Conservation (phyloP, 2,329 filamentous ascomycete species). For the Colletotrichum horii region DNA sequence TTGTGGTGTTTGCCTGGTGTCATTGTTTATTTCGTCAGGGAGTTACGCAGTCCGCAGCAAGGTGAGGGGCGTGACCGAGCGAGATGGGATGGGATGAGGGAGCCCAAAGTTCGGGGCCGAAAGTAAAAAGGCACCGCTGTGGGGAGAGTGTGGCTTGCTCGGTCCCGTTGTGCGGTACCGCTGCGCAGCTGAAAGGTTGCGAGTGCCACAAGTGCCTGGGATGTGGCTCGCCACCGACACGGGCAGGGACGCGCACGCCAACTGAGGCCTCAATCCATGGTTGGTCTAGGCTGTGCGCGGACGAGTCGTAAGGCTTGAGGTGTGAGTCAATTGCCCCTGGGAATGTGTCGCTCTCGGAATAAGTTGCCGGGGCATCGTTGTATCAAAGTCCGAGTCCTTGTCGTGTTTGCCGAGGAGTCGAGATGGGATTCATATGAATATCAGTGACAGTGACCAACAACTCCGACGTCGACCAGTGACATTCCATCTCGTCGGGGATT, state of each 20-base stretch:
- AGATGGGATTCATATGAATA: not conserved
- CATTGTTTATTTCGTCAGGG: not conserved
- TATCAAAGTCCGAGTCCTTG: not conserved
- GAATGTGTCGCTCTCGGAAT: not conserved
- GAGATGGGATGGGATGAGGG: not conserved
- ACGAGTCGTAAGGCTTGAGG: conserved; percentile 1
- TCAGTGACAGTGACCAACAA: not conserved
- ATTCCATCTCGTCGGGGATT: not conserved
- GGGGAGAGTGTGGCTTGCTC: not conserved
- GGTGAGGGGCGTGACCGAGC: not conserved
- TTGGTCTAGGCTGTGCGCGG: not conserved
- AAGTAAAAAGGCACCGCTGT: not conserved
- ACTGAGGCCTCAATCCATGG: not conserved
- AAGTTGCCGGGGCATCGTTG: not conserved
- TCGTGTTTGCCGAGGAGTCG: not conserved
- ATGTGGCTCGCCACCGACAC: conserved; percentile 3
- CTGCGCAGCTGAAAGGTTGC: not conserved
- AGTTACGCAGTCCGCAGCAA: not conserved
- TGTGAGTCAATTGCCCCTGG: conserved; percentile 8
- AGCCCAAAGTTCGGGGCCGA: conserved; percentile 5
- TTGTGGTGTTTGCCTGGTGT: not conserved
- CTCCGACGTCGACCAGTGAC: not conserved
- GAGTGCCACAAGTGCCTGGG: not conserved
- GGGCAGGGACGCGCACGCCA: conserved; percentile 10
- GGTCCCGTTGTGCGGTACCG: conserved; percentile 1